These are phyloP conservation scores for Paratinospora sagittata DNA, from an alignment of 164 flowering plant genomes.

Conservation along the genomic window DNA sequence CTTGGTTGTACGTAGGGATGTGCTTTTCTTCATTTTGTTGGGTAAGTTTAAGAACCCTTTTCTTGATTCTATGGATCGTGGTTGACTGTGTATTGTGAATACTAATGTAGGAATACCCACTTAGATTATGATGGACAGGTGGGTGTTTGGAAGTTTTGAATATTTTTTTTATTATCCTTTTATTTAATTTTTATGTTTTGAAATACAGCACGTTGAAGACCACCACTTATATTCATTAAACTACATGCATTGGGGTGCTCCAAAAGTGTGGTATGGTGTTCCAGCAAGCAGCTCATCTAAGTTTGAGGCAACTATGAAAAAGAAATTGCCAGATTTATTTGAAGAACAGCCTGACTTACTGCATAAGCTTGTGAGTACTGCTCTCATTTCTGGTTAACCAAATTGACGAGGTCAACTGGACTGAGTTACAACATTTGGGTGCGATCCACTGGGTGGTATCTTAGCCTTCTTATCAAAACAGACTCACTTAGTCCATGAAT, in stretches of 20 bases:
- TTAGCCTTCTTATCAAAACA: not conserved
- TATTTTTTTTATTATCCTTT: slow-evolving; percentile 10
- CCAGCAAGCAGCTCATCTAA: slow-evolving; percentile 65
- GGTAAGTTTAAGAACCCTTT: slow-evolving; percentile 18
- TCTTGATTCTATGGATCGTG: not conserved
- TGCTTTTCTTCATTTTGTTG: slow-evolving; percentile 70
- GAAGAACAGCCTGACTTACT: slow-evolving; percentile 98
- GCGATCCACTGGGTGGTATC: not conserved
- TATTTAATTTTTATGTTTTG: slow-evolving; percentile 3
- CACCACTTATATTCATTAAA: slow-evolving; percentile 92
- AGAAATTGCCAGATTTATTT: slow-evolving; percentile 86
- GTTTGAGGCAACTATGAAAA: slow-evolving; percentile 81
- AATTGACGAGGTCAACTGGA: no score
- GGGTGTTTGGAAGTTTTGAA: not conserved
- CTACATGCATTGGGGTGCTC: slow-evolving; percentile 96
- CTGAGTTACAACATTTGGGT: no score
- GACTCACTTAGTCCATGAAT: not conserved
- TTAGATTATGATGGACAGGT: not conserved
- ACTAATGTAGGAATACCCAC: not conserved
- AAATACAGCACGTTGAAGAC: slow-evolving; percentile 90
- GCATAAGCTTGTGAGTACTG: slow-evolving; percentile 78
- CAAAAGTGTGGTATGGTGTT: slow-evolving; percentile 97
- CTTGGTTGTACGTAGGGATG: slow-evolving; percentile 77
- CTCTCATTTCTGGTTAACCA: not conserved
- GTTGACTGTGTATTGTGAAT: not conserved